Percentiles rank a stretch among this genome's conserved stretches.
Conservation (phyloP, 805 yeast genomes). For the Nakazawaea populi region DNA sequence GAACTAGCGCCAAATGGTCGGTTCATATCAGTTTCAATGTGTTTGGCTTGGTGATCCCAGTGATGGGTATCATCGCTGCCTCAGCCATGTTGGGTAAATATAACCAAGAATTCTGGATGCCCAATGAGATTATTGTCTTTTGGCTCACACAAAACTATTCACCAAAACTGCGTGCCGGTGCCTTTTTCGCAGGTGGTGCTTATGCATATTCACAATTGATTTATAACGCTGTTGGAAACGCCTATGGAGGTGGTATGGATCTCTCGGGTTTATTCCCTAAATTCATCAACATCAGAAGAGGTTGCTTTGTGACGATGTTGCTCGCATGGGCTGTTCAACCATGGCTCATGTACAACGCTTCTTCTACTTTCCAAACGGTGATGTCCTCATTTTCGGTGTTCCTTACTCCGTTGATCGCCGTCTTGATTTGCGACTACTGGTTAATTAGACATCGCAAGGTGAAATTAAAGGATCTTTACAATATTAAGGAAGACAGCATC, state of each 20-base stretch:
- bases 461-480: conserved; percentile 35
- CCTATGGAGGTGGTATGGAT: conserved; percentile 45
- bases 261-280: conserved; percentile 41
- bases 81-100: conserved; percentile 34
- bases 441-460: conserved; percentile 32
- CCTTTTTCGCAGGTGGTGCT: conserved; percentile 37
- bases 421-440: conserved; percentile 32
- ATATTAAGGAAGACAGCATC: conserved; percentile 17
- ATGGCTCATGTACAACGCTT: conserved; percentile 31
- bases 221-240: conserved; percentile 32
- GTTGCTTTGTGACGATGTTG: conserved; percentile 33
- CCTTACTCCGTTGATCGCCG: conserved; percentile 30
- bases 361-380: conserved; percentile 28
- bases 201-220: conserved; percentile 31
- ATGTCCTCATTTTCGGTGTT: conserved; percentile 35
- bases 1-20: conserved; percentile 9
- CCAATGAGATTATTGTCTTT: conserved; percentile 31
- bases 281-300: conserved; percentile 37
- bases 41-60: conserved; percentile 36
- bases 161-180: conserved; percentile 35
- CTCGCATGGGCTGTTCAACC: conserved; percentile 32
- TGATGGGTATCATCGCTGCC: conserved; percentile 40
- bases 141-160: conserved; percentile 35
- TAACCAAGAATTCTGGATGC: conserved; percentile 40
- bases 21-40: conserved; percentile 22